Evolutionary conservation across 2,329 filamentous ascomycete species (phyloP).

Genomic region (Capronia americana): DNA sequence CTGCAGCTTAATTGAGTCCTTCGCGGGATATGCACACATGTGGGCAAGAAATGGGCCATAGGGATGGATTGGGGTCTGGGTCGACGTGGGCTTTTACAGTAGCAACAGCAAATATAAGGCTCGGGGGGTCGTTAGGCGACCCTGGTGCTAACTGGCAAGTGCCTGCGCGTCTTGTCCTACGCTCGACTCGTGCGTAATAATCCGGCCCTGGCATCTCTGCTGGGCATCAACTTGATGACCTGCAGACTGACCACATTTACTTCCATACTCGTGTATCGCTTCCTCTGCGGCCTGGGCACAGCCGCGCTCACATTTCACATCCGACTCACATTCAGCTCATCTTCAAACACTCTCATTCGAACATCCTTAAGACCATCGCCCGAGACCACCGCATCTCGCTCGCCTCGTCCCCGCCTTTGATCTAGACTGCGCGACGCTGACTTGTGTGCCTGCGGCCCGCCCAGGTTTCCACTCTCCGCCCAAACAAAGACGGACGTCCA

Average conservation of each 20-base stretch:
- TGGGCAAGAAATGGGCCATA: neutral
- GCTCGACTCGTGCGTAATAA: neutral
- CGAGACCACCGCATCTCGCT: neutral
- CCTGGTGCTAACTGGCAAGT: constrained; percentile 5
- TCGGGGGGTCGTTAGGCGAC: neutral
- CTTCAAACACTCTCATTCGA: constrained; percentile 2
- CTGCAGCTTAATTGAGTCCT: no score
- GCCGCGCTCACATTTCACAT: constrained; percentile 19
- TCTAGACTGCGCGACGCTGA: neutral
- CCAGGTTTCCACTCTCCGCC: constrained; percentile 9
- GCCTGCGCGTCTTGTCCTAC: constrained; percentile 11
- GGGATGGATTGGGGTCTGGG: neutral
- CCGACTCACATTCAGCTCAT: constrained; percentile 5
- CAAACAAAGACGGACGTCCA: constrained; percentile 14
- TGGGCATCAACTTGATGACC: neutral
- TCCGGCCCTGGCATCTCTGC: neutral
- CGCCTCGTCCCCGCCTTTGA: constrained; percentile 2
- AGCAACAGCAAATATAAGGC: neutral
- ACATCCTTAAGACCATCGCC: neutral
- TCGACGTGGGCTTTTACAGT: neutral
- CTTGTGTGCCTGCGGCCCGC: constrained; percentile 12
- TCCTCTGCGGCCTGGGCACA: constrained; percentile 12
- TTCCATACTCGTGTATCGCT: neutral
- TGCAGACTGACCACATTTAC: neutral
- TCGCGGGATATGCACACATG: neutral